Base-by-base conservation (phyloP, 2,329 filamentous ascomycete species). In the Paraphoma sp. region DNA sequence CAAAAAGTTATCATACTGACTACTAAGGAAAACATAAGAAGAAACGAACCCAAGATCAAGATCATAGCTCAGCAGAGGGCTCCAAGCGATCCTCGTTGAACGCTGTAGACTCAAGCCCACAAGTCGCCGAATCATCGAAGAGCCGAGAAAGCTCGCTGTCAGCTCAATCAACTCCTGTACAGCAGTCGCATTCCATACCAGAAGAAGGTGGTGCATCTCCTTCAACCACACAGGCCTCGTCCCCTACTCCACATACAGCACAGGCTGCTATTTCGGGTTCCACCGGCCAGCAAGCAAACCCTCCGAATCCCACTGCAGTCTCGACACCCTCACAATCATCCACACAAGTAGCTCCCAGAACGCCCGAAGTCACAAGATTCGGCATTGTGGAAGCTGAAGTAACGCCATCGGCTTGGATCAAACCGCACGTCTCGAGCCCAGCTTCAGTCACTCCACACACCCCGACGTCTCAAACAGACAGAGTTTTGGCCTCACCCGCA, bases 1-100 rank as follows among this genome's bases (percentile, higher is more conserved):
- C 6, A 16, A 14, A 16, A 43, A 41, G 18, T 53, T 65, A 31
- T 65, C 44, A 30, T 7, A 12, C 47, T 29, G n/a, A n/a, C 14
- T 41, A 16, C 28, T n/a, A n/a, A 14, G 65, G 65, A 53, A 53
- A 67, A 60, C 48, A 59, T 62, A 33, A 63, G 40, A 60, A 67
- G 41, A 62, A 36, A 14, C 46, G 49, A 56, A 53, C n/a, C 47
- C 52, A 58, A 44, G 42, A 53, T 29, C 42, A 49, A 33, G 56
- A 60, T 45, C 48, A 61, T 31, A 46, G 28, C 17, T 36, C 51
- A n/a, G 33, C 10, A 7, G 54, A 51, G 44, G 38, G 23, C 36
- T 48, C 51, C 51, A 46, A 57, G 42, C 45, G 31, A 36, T 52
- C 53, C 36, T 54, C 53, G 18, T 51, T 60, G 30, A 54, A 48